Percentiles rank a stretch among this genome's conserved stretches.
These are phyloP conservation scores for Aspergillus chevalieri DNA, from an alignment of 2,329 filamentous ascomycete species.

Conservation along the genomic window DNA sequence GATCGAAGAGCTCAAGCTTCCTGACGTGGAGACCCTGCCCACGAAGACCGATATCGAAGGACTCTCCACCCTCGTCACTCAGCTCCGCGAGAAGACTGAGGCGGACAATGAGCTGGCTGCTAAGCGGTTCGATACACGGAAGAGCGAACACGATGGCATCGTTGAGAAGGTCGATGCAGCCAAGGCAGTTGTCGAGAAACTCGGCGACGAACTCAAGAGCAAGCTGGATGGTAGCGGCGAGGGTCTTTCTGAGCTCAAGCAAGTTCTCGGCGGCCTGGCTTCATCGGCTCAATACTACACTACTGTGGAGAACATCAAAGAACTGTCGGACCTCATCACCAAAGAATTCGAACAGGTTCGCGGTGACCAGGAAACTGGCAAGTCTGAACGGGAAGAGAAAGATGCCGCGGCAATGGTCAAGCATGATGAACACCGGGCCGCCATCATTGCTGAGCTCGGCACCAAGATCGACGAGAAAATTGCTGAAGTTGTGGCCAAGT, in stretches of 20 bases:
- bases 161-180: constrained; percentile 73
- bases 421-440: constrained; percentile 53
- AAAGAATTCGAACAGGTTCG: constrained; percentile 82
- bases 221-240: constrained; percentile 71
- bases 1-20: constrained; percentile 65
- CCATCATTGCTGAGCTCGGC: constrained; percentile 49
- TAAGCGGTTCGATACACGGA: constrained; percentile 76
- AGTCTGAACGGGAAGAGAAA: constrained; percentile 67
- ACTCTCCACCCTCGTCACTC: constrained; percentile 64
- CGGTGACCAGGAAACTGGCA: constrained; percentile 69
- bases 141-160: constrained; percentile 73
- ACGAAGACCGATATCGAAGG: constrained; percentile 69
- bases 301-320: constrained; percentile 58
- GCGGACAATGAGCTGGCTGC: constrained; percentile 66
- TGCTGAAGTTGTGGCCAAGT: constrained; percentile 73
- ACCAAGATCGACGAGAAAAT: constrained; percentile 69
- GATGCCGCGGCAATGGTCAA: constrained; percentile 52
- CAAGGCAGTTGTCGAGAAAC: constrained; percentile 68
- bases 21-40: constrained; percentile 64
- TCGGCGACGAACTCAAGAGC: constrained; percentile 68
- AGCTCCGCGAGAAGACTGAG: constrained; percentile 59
- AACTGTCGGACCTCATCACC: constrained; percentile 69
- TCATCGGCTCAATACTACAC: constrained; percentile 47
- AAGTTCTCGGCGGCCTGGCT: constrained; percentile 62
- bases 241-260: constrained; percentile 54